A percentile compares a stretch with the other conserved stretches of the same genome.
Conservation (phyloP, 768 basidiomycete genomes). For the Phylloporus sp. region DNA sequence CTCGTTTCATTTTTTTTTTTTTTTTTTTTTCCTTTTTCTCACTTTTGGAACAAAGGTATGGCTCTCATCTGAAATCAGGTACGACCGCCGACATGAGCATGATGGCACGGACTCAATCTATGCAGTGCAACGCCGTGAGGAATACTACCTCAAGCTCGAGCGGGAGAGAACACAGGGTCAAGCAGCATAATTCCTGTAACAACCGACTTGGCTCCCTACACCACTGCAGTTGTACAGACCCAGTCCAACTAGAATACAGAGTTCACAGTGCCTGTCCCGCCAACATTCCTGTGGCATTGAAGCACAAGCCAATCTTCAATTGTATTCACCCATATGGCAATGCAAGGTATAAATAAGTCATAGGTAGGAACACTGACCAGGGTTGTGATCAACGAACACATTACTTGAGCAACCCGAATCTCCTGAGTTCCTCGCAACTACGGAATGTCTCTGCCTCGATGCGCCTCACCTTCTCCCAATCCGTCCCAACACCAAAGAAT, state of each 20-base stretch:
- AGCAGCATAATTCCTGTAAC: conserved; percentile 4
- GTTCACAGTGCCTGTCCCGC: conserved; percentile 1
- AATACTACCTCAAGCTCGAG: conserved; percentile 84
- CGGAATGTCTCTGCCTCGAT: conserved; percentile 69
- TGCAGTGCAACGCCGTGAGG: conserved; percentile 78
- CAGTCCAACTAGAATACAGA: conserved; percentile 10
- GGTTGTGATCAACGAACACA: conserved; percentile 3
- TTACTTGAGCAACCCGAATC: conserved; percentile 52
- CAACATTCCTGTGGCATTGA: conserved; percentile 17
- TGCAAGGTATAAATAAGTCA: conserved; percentile 29
- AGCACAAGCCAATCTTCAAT: background rate
- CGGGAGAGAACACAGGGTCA: conserved; percentile 37
- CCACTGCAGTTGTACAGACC: conserved; percentile 10
- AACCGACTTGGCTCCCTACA: background rate
- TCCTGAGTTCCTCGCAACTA: conserved; percentile 75
- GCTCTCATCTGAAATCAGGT: conserved; percentile 72
- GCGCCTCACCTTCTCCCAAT: conserved; percentile 82
- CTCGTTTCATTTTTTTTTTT: conserved; percentile 13
- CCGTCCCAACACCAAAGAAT: conserved; percentile 86
- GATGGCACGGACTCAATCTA: conserved; percentile 14
- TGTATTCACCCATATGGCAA: background rate
- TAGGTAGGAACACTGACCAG: conserved; percentile 13
- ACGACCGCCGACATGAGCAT: conserved; percentile 30
- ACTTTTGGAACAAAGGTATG: conserved; percentile 58
- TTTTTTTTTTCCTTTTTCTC: conserved; percentile 29